These are phyloP conservation scores for barrel medic (Medicago truncatula) DNA, from an alignment of 306 rosid genomes.

Conservation along the genomic window DNA sequence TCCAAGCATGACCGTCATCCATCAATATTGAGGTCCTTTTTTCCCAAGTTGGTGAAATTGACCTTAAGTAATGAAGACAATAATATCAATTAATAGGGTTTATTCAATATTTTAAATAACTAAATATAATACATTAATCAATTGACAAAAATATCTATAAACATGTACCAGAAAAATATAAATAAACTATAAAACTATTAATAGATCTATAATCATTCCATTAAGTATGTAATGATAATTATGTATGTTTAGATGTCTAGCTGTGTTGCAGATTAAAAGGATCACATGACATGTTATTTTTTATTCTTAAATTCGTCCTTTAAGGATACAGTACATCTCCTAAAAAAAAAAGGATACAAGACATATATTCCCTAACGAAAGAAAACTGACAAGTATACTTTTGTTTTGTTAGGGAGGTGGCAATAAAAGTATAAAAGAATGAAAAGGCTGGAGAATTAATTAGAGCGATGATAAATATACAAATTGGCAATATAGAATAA, in stretches of 20 bases:
- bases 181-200: neutral
- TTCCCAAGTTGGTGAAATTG: slow-evolving; percentile 38
- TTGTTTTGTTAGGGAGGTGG: too few species aligned
- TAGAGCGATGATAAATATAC: too few species aligned
- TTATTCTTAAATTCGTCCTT: neutral
- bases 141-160: neutral
- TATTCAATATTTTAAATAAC: too few species aligned
- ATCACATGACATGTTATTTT: neutral
- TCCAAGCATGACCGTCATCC: slow-evolving; percentile 69
- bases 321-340: neutral
- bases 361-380: neutral
- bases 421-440: too few species aligned
- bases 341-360: neutral
- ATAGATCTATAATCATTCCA: neutral
- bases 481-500: too few species aligned
- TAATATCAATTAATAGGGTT: neutral
- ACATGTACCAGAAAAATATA: too few species aligned
- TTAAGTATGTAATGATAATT: neutral
- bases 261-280: neutral
- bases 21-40: slow-evolving; percentile 36
- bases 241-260: neutral
- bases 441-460: too few species aligned
- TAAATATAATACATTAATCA: neutral
- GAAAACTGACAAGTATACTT: neutral
- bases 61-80: slow-evolving; percentile 31